Conservation (phyloP, 1,284 basidiomycete species). For the Apiotrichum veenhuisii region DNA sequence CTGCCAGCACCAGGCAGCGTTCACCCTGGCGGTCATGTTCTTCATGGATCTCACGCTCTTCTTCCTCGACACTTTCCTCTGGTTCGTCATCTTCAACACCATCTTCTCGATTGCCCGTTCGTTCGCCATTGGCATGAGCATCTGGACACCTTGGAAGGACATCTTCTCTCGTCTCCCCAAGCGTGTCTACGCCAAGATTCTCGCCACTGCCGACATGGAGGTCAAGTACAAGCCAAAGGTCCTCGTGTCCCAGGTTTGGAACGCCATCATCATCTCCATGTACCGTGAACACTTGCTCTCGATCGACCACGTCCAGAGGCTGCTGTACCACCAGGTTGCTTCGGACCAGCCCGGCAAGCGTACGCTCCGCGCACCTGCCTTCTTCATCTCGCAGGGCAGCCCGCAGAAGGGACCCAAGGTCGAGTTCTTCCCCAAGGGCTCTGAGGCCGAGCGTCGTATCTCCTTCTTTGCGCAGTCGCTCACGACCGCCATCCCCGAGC, state of each 20-base stretch:
- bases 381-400: slow-evolving; percentile 81
- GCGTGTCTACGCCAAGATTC: slow-evolving; percentile 86
- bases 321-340: slow-evolving; percentile 91
- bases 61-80: slow-evolving; percentile 96
- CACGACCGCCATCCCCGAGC: slow-evolving; percentile 81
- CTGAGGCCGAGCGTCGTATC: slow-evolving; percentile 89
- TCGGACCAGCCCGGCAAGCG: slow-evolving; percentile 75
- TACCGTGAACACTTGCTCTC: slow-evolving; percentile 94
- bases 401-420: slow-evolving; percentile 71
- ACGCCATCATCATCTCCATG: slow-evolving; percentile 99
- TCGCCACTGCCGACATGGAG: slow-evolving; percentile 89
- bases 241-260: slow-evolving; percentile 95
- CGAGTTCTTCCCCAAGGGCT: slow-evolving; percentile 88
- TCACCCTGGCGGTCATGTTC: slow-evolving; percentile 92
- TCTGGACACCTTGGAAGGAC: slow-evolving; percentile 97
- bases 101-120: slow-evolving; percentile 84
- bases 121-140: slow-evolving; percentile 85
- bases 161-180: slow-evolving; percentile 90
- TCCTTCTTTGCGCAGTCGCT: slow-evolving; percentile 95
- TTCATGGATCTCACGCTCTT: slow-evolving; percentile 90
- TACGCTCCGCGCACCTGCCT: slow-evolving; percentile 83
- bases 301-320: slow-evolving; percentile 90
- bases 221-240: slow-evolving; percentile 98
- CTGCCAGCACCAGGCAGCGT: slow-evolving; percentile 83
- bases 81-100: slow-evolving; percentile 93